Evolutionary conservation across 441 rosid species (phyloP), one percentile per base, ranked within the genome.

Genomic region (Macaranga tanarius): DNA sequence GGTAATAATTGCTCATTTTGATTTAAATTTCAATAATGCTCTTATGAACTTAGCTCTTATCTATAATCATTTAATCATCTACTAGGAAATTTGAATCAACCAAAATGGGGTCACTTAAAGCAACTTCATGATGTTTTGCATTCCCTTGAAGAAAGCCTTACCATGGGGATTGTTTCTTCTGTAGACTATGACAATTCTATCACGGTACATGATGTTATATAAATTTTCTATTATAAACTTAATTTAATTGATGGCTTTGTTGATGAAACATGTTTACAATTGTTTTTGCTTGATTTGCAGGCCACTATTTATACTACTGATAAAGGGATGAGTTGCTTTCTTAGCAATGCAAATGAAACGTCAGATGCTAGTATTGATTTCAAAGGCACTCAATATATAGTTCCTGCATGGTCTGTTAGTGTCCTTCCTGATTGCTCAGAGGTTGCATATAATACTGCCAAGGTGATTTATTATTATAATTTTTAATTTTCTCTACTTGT

Each of bases 381-480:
- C 58, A 73, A 68, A 63, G 93, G 85, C 23, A 48, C 23, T 44
- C 19, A 69, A 0, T 77, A 79, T 20, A 45, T 10, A 3, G 58
- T 89, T 17, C 97, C 91, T 0, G 82, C 93, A 16, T 93, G 95
- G 93, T 89, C 97, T 1, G 87, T 89, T 25, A 83, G 79, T 59
- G 77, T 85, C 65, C 86, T 88, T 63, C 86, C 90, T 0, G 87
- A 89, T 58, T 86, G 95, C 45, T 72, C 67, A 69, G 82, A 48
- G 0, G 90, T 68, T 61, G 78, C 44, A 1, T 88, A 80, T 63
- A 88, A 86, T 22, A 84, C 92, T 0, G 92, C 95, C 0, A 88
- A 86, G 87, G 92, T 83, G 70, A 52, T 10, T 42, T 10, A 7
- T 34, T 16, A 17, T 9, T 5, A 8, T 3, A 54, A 10, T 5